A percentile compares a stretch with the other conserved stretches of the same genome.
Conservation (phyloP, 257 asterid species). For the Primulina tabacum region DNA sequence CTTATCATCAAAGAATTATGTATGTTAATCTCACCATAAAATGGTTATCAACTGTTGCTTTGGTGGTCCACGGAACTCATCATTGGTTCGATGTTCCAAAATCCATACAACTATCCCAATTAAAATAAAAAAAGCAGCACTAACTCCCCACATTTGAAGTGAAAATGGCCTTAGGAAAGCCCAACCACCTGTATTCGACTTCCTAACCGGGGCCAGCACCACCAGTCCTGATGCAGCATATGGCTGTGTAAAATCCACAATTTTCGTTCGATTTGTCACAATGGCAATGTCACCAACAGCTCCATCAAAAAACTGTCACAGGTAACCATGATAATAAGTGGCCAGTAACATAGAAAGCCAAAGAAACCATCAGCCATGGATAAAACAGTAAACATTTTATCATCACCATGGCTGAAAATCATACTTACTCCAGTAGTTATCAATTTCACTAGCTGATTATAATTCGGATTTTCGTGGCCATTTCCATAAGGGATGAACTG, state of each 20-base stretch:
- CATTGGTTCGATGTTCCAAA: slow-evolving; percentile 43
- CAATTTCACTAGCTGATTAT: slow-evolving; percentile 42
- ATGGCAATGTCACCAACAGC: slow-evolving; percentile 38
- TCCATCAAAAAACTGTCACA: slow-evolving; percentile 31
- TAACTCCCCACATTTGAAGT: slow-evolving; percentile 38
- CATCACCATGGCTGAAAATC: not conserved
- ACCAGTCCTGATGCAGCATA: slow-evolving; percentile 39
- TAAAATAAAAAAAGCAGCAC: slow-evolving; percentile 28
- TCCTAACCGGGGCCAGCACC: slow-evolving; percentile 39
- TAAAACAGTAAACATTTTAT: not conserved
- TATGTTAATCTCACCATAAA: slow-evolving; percentile 32
- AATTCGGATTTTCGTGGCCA: slow-evolving; percentile 43
- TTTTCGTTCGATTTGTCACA: slow-evolving; percentile 26
- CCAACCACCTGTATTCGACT: slow-evolving; percentile 31
- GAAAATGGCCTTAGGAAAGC: slow-evolving; percentile 42
- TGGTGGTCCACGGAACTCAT: slow-evolving; percentile 54
- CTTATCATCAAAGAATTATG: not conserved
- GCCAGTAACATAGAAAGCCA: slow-evolving; percentile 1
- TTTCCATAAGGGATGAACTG: slow-evolving; percentile 47
- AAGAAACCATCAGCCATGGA: not conserved
- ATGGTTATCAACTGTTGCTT: slow-evolving; percentile 37
- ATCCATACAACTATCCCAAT: slow-evolving; percentile 43
- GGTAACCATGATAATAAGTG: slow-evolving; percentile 18
- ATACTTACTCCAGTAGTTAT: slow-evolving; percentile 46
- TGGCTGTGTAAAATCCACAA: slow-evolving; percentile 36